Percentiles rank a stretch among this genome's conserved stretches.
Evolutionary conservation across 805 yeast species (phyloP).

Genomic region (Suhomyces canberraensis): DNA sequence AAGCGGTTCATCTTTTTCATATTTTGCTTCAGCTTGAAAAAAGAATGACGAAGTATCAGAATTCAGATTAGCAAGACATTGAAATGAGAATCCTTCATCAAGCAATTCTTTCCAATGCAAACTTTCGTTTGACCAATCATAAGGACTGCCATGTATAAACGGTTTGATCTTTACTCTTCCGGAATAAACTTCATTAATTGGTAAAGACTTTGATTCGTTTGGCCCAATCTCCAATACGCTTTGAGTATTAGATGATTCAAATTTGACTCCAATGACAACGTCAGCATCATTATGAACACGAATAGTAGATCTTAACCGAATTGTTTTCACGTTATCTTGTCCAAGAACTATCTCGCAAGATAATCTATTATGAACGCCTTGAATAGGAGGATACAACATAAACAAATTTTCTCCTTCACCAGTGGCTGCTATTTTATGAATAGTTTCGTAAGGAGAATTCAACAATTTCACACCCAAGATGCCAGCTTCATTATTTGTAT

Average conservation of each 20-base stretch:
- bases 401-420: constrained; percentile 82
- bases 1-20: constrained; percentile 64
- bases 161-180: constrained; percentile 64
- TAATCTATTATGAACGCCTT: constrained; percentile 68
- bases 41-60: constrained; percentile 49
- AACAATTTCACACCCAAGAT: constrained; percentile 60
- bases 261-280: constrained; percentile 52
- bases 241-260: constrained; percentile 32
- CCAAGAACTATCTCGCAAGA: constrained; percentile 68
- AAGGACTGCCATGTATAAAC: constrained; percentile 46
- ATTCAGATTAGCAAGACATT: constrained; percentile 49
- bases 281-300: constrained; percentile 58
- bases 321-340: constrained; percentile 73
- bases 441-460: constrained; percentile 52
- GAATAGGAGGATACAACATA: constrained; percentile 57
- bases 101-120: constrained; percentile 65
- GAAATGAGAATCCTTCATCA: constrained; percentile 49
- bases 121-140: constrained; percentile 63
- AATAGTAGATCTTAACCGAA: constrained; percentile 75
- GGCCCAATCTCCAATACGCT: constrained; percentile 45
- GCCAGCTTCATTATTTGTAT: constrained; percentile 59
- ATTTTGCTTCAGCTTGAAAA: constrained; percentile 70
- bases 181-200: constrained; percentile 64
- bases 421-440: constrained; percentile 61
- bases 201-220: constrained; percentile 61